These are phyloP conservation scores for Phytophthora sansomeana DNA, from an alignment of 352 stramenopile genomes.

Conservation along the genomic window DNA sequence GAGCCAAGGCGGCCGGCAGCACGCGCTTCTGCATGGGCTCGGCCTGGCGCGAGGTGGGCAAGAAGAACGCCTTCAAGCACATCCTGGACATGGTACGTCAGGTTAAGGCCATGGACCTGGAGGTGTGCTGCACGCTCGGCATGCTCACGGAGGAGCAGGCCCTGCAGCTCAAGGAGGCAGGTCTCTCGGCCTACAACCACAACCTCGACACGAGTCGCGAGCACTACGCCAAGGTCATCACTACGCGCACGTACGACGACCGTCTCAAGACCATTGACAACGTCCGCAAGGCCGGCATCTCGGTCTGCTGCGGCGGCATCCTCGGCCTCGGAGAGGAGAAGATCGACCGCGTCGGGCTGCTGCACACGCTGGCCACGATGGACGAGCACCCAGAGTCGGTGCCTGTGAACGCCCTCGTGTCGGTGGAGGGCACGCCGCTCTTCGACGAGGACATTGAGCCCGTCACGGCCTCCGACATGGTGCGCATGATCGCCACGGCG, in stretches of 20 bases:
- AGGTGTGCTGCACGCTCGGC: conserved; percentile 97
- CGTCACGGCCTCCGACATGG: conserved; percentile 97
- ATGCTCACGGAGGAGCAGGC: conserved; percentile 98
- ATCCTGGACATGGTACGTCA: conserved; percentile 97
- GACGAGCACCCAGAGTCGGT: conserved; percentile 97
- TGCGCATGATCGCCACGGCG: conserved; percentile 97
- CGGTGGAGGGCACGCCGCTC: conserved; percentile 95
- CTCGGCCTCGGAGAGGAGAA: conserved; percentile 96
- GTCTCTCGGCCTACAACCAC: conserved; percentile 98
- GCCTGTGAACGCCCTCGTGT: conserved; percentile 97
- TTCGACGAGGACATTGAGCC: conserved; percentile 88
- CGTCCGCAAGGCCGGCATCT: conserved; percentile 97
- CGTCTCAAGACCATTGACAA: conserved; percentile 96
- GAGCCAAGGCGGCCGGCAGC: conserved; percentile 96
- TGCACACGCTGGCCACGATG: conserved; percentile 97
- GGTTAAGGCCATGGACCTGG: conserved; percentile 92
- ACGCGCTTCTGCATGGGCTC: conserved; percentile 99
- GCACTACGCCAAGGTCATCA: conserved; percentile 98
- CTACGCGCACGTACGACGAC: conserved; percentile 97
- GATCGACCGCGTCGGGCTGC: conserved; percentile 93
- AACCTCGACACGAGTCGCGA: conserved; percentile 98
- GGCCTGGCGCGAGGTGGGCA: conserved; percentile 97
- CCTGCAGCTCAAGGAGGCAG: conserved; percentile 97
- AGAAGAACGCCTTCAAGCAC: conserved; percentile 98
- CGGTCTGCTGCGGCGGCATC: conserved; percentile 98